These are phyloP conservation scores for Buxus sempervirens DNA, from an alignment of 164 flowering plant genomes.

Conservation along the genomic window DNA sequence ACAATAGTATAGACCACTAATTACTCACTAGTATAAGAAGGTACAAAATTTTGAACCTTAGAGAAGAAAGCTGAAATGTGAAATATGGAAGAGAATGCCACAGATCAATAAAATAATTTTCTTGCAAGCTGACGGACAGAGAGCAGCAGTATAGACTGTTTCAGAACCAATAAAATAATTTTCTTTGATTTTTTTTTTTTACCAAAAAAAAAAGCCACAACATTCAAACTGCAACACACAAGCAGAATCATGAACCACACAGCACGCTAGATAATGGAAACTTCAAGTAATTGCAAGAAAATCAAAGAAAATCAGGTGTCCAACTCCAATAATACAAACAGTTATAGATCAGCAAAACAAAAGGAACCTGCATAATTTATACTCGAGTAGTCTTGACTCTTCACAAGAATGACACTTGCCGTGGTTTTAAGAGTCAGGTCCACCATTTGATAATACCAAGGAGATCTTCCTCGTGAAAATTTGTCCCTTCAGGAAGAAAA, in stretches of 20 bases:
- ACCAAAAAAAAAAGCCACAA: not conserved
- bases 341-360: not conserved
- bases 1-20: too few species aligned
- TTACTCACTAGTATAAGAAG: too few species aligned
- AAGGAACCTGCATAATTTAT: not conserved
- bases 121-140: not conserved
- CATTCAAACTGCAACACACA: not conserved
- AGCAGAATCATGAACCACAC: not conserved
- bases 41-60: too few species aligned
- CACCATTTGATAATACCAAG: not conserved
- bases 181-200: too few species aligned
- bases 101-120: too few species aligned
- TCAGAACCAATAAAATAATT: too few species aligned
- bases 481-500: not conserved
- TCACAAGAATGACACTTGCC: not conserved
- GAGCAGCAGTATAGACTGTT: not conserved
- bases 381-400: not conserved
- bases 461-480: not conserved
- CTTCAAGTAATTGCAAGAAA: not conserved
- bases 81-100: too few species aligned
- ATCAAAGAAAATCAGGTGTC: not conserved
- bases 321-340: not conserved
- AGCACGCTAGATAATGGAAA: not conserved
- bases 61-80: too few species aligned
- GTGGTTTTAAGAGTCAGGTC: not conserved